Evolutionary conservation across 2,329 filamentous ascomycete genomes (phyloP).

Genomic region (Hortaea werneckii): DNA sequence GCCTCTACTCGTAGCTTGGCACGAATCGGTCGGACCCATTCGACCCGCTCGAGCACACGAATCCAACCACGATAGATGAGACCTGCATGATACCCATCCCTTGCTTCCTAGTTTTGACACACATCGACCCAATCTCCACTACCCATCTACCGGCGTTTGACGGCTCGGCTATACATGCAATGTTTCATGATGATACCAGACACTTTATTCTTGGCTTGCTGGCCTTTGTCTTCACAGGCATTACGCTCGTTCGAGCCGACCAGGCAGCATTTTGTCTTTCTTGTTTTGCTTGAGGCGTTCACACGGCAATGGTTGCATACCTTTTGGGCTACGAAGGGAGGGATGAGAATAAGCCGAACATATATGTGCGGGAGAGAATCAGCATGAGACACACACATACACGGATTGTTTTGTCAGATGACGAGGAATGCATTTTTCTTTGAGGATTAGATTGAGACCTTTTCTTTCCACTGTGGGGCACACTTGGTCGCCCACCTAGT

Average conservation of each 20-base stretch:
- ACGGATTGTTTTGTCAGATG: background rate
- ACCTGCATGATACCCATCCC: slow-evolving; percentile 2
- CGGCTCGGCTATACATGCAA: slow-evolving; percentile 4
- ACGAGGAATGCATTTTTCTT: background rate
- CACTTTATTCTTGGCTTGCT: slow-evolving; percentile 2
- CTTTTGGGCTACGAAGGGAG: background rate
- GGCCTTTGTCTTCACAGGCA: background rate
- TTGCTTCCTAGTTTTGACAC: slow-evolving; percentile 4
- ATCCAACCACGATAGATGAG: background rate
- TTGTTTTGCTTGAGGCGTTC: background rate
- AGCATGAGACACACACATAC: background rate
- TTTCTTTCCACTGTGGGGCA: background rate
- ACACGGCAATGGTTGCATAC: background rate
- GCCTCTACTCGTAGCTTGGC: background rate
- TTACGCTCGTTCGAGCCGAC: background rate
- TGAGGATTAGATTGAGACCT: background rate
- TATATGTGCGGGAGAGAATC: background rate
- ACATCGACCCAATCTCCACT: slow-evolving; percentile 1
- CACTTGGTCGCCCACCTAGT: too few species aligned
- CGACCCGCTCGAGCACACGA: background rate
- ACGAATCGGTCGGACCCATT: background rate
- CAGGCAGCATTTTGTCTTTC: background rate
- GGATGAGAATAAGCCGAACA: background rate
- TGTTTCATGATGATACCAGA: slow-evolving; percentile 8
- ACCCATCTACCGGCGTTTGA: slow-evolving; percentile 5